These are phyloP conservation scores for Mrakia gelida DNA, from an alignment of 768 basidiomycete species.

Conservation along the genomic window DNA sequence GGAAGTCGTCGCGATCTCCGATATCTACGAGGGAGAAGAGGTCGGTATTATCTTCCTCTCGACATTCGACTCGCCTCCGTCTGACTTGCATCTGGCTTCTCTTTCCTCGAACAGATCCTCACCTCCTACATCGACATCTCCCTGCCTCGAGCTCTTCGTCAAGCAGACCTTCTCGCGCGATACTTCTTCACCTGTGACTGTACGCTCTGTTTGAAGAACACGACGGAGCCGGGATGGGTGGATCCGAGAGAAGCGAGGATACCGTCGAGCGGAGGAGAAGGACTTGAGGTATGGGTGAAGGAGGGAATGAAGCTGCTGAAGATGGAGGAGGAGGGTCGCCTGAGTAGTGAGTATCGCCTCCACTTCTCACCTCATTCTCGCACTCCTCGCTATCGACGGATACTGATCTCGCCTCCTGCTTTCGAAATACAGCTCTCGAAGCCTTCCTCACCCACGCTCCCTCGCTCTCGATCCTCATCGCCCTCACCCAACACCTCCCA, in stretches of 20 bases:
- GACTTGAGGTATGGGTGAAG: conserved; percentile 2
- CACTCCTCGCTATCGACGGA: background rate
- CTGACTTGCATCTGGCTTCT: background rate
- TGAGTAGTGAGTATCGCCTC: conserved; percentile 24
- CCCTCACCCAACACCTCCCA: conserved; percentile 58
- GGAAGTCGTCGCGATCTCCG: conserved; percentile 66
- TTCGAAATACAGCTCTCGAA: conserved; percentile 51
- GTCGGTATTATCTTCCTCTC: conserved; percentile 45
- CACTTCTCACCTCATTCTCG: conserved; percentile 27
- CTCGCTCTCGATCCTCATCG: conserved; percentile 62
- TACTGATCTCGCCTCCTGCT: background rate
- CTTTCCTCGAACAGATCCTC: conserved; percentile 54
- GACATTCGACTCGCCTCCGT: no score
- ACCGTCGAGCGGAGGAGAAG: background rate
- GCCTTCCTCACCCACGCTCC: conserved; percentile 45
- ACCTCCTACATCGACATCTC: conserved; percentile 85
- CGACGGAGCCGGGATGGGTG: conserved; percentile 36
- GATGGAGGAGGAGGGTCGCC: conserved; percentile 27
- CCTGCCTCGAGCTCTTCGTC: conserved; percentile 57
- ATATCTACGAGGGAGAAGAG: conserved; percentile 66
- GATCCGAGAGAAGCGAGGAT: conserved; percentile 59
- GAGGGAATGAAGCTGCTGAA: conserved; percentile 28
- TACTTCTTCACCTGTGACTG: conserved; percentile 79
- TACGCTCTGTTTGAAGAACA: conserved; percentile 50
- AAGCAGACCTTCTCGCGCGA: conserved; percentile 48